phyloP scores from a whole-genome alignment of 306 rosid genomes.

The Ochetophila trinervis region DNA sequence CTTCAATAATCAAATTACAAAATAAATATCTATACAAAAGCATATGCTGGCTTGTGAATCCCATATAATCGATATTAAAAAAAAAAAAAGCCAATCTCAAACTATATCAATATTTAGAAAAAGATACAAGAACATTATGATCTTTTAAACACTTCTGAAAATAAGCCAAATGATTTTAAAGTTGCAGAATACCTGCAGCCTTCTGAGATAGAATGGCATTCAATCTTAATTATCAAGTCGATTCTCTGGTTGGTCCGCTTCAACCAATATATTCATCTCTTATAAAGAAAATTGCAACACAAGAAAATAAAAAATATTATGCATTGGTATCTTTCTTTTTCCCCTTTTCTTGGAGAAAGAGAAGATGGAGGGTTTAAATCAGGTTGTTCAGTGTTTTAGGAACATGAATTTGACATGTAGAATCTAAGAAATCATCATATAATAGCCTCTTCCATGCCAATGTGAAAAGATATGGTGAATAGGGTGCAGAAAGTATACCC shows the following conservation, averaged over 20 bases:
- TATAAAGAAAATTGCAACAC: constrained; percentile 30
- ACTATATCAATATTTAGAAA: constrained; percentile 50
- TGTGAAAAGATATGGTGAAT: too few species aligned
- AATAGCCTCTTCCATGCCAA: too few species aligned
- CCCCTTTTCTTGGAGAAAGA: neutral
- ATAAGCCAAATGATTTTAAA: constrained; percentile 81
- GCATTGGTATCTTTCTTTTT: neutral
- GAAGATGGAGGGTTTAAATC: neutral
- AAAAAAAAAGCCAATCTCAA: neutral
- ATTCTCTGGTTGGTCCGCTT: constrained; percentile 97
- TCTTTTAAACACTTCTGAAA: constrained; percentile 95
- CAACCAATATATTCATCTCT: constrained; percentile 97
- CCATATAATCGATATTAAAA: constrained; percentile 26
- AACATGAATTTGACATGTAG: too few species aligned
- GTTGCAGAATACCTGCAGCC: constrained; percentile 88
- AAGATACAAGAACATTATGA: constrained; percentile 75
- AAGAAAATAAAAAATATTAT: neutral
- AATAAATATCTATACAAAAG: constrained; percentile 46
- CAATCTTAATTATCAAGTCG: constrained; percentile 82
- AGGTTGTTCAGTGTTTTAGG: too few species aligned
- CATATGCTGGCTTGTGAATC: constrained; percentile 37
- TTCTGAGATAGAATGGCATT: constrained; percentile 93
- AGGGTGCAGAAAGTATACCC: too few species aligned
- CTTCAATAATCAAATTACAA: constrained; percentile 29
- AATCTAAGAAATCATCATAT: too few species aligned